phyloP scores from a whole-genome alignment of 371 early-diverging fungal genomes.

The Nematocida sp. region DNA sequence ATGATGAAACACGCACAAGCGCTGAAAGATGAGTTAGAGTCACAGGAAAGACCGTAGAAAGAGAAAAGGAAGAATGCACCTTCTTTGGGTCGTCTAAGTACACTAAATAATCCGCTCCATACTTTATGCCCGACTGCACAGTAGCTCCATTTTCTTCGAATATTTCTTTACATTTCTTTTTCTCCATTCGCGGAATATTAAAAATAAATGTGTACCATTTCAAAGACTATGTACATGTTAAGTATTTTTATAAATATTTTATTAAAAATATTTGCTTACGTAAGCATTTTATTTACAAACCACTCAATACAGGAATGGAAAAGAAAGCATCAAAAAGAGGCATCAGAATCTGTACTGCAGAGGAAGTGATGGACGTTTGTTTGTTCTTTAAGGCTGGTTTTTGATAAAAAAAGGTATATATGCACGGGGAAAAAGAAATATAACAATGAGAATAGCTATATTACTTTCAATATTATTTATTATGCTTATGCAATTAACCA shows the following conservation, averaged over 20 bases:
- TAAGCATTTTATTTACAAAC: not conserved
- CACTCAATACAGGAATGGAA: not conserved
- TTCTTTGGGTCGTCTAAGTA: slow-evolving; percentile 21
- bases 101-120: slow-evolving; percentile 42
- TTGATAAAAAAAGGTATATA: no score
- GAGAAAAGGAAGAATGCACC: slow-evolving; percentile 43
- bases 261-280: not conserved
- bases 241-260: not conserved
- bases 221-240: no score
- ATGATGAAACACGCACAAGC: slow-evolving; percentile 45
- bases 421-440: no score
- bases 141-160: not conserved
- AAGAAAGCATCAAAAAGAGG: not conserved
- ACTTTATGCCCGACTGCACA: slow-evolving; percentile 34
- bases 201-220: no score
- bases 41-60: not conserved
- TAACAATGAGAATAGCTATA: no score
- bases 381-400: no score
- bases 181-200: no score
- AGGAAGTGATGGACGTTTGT: no score
- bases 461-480: no score
- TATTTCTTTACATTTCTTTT: not conserved
- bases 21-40: slow-evolving; percentile 23
- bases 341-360: no score
- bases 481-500: no score